phyloP scores from a whole-genome alignment of 805 yeast species.

The Phaffomyces opuntiae region DNA sequence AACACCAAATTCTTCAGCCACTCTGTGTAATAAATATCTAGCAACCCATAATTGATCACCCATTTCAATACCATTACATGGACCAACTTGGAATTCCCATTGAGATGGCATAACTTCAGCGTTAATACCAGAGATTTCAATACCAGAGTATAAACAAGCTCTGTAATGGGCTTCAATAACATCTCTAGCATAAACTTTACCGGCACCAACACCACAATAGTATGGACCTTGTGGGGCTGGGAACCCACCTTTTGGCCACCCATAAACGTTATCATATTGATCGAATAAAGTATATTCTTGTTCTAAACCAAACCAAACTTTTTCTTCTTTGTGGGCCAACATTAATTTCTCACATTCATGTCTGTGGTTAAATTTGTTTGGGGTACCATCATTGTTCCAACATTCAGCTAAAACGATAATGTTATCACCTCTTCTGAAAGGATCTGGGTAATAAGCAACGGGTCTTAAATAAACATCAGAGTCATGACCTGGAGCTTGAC shows the following conservation, averaged over 20 bases:
- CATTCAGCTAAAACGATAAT: conserved; percentile 91
- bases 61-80: conserved; percentile 91
- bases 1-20: conserved; percentile 98
- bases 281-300: conserved; percentile 98
- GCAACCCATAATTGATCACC: conserved; percentile 98
- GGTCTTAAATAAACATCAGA: conserved; percentile 95
- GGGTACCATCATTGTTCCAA: conserved; percentile 98
- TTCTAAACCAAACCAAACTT: conserved; percentile 96
- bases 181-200: conserved; percentile 96
- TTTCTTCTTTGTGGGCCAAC: conserved; percentile 80
- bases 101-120: conserved; percentile 99
- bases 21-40: conserved; percentile 86
- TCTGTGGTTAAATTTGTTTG: conserved; percentile 98
- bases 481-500: conserved; percentile 97
- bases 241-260: conserved; percentile 99
- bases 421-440: conserved; percentile 97
- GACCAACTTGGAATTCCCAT: conserved; percentile 99
- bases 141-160: conserved; percentile 92
- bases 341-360: conserved; percentile 92
- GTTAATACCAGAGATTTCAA: conserved; percentile 89
- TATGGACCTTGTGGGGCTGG: conserved; percentile 99
- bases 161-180: conserved; percentile 98
- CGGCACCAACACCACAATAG: conserved; percentile 99
- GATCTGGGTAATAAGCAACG: conserved; percentile 91
- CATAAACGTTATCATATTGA: conserved; percentile 82